Percentiles rank a stretch among this genome's conserved stretches.
Conservation (phyloP, 2,329 filamentous ascomycete genomes). For the Verticillium isaacii region DNA sequence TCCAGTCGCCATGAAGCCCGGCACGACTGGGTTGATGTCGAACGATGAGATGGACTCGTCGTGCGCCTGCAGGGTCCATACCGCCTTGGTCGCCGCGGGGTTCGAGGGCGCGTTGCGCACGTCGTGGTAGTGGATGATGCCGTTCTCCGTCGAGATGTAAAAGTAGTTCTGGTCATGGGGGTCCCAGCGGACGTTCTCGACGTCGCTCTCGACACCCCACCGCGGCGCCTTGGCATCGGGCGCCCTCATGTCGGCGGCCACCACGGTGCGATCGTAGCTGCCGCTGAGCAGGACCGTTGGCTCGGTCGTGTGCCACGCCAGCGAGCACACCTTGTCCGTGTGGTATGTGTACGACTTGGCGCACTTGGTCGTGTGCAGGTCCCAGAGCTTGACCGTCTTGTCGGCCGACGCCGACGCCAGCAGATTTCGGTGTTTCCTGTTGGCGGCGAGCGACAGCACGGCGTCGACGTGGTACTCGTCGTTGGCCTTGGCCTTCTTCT, state of each 20-base stretch:
- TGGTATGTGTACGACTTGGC: conserved; percentile 95
- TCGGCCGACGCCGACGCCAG: conserved; percentile 93
- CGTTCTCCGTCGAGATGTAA: conserved; percentile 90
- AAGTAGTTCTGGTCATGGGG: conserved; percentile 90
- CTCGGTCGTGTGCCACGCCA: conserved; percentile 88
- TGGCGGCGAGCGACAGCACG: conserved; percentile 84
- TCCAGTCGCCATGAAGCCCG: conserved; percentile 88
- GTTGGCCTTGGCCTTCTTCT: conserved; percentile 89
- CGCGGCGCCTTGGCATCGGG: conserved; percentile 75
- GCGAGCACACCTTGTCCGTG: conserved; percentile 94
- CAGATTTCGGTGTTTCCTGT: conserved; percentile 89
- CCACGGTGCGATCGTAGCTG: conserved; percentile 90
- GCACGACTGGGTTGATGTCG: conserved; percentile 84
- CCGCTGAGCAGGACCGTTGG: conserved; percentile 86
- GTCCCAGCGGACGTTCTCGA: conserved; percentile 91
- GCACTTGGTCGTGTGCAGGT: conserved; percentile 84
- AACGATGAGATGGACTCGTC: conserved; percentile 89
- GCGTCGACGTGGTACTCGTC: conserved; percentile 92
- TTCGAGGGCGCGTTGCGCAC: conserved; percentile 69
- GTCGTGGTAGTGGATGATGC: conserved; percentile 90
- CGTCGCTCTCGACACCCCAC: conserved; percentile 94
- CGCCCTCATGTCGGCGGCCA: conserved; percentile 94
- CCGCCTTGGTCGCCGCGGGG: conserved; percentile 71
- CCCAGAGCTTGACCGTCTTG: conserved; percentile 97
- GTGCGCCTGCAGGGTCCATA: conserved; percentile 95